phyloP scores from a whole-genome alignment of 129 eudicot species.

The Rutidosis leptorrhynchoides region DNA sequence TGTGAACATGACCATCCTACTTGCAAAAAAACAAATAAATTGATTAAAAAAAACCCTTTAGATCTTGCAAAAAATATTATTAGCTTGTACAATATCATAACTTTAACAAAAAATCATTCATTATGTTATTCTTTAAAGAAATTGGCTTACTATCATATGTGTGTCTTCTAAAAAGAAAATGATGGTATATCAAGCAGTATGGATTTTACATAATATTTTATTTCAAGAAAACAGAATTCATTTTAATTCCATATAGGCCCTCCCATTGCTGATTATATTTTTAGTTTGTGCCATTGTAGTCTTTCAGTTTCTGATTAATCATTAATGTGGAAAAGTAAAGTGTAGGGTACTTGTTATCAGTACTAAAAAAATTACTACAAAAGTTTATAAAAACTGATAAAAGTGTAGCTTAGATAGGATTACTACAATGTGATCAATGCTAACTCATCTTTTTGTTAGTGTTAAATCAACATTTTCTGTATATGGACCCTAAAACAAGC shows the following conservation, averaged over 20 bases:
- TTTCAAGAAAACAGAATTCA: not conserved
- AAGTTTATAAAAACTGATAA: not conserved
- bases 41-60: not conserved
- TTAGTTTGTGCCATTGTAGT: not conserved
- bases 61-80: not conserved
- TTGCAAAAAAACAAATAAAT: not conserved
- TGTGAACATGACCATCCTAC: not conserved
- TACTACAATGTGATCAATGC: not conserved
- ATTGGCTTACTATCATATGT: too few relatives aligned
- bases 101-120: too few relatives aligned
- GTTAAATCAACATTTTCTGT: slow-evolving; percentile 6
- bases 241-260: not conserved
- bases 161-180: too few relatives aligned
- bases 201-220: not conserved
- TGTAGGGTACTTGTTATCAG: not conserved
- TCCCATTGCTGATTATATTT: not conserved
- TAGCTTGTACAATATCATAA: not conserved
- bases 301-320: slow-evolving; percentile 3
- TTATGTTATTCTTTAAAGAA: too few relatives aligned
- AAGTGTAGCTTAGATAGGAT: not conserved
- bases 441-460: slow-evolving; percentile 7
- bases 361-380: not conserved
- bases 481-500: slow-evolving; percentile 11
- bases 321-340: slow-evolving; percentile 6
- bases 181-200: too few relatives aligned